A percentile compares a stretch with the other conserved stretches of the same genome.
Conservation (phyloP, 2,329 filamentous ascomycete species). For the Aspergillus fructus region DNA sequence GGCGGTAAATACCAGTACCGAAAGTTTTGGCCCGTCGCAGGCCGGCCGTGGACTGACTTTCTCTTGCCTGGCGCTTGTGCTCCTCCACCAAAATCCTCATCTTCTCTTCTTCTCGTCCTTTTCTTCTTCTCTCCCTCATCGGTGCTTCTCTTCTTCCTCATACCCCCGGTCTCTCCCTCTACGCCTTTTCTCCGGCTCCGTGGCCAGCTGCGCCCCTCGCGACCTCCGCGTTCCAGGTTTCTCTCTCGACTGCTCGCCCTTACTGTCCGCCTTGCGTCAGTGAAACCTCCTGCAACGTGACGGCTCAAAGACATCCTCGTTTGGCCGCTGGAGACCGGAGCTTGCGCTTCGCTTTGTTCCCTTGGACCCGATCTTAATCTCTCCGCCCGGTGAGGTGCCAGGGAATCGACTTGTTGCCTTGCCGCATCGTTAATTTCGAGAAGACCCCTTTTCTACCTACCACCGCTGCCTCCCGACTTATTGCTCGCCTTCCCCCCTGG, state of each 20-base stretch:
- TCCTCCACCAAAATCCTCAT: conserved; percentile 17
- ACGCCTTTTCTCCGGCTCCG: conserved; percentile 22
- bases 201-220: conserved; percentile 21
- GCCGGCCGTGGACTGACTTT: conserved; percentile 17
- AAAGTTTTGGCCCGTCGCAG: conserved; percentile 15
- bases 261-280: conserved; percentile 31
- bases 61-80: conserved; percentile 12
- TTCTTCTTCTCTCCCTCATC: conserved; percentile 13
- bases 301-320: conserved; percentile 20
- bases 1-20: not conserved
- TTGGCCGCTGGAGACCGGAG: conserved; percentile 27
- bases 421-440: conserved; percentile 15
- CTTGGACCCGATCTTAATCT: conserved; percentile 14
- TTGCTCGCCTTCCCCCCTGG: not conserved
- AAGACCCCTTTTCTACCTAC: conserved; percentile 21
- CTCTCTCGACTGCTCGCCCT: conserved; percentile 16
- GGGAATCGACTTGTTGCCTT: conserved; percentile 17
- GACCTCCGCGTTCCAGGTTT: conserved; percentile 21
- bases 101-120: conserved; percentile 17
- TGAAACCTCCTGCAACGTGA: conserved; percentile 31
- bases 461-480: conserved; percentile 10
- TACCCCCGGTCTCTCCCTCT: conserved; percentile 1
- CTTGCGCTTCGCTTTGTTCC: conserved; percentile 11
- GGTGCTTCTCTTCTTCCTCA: conserved; percentile 11
- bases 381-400: conserved; percentile 11